Base-by-base conservation (phyloP, 805 yeast genomes). In the Candida awuae region DNA sequence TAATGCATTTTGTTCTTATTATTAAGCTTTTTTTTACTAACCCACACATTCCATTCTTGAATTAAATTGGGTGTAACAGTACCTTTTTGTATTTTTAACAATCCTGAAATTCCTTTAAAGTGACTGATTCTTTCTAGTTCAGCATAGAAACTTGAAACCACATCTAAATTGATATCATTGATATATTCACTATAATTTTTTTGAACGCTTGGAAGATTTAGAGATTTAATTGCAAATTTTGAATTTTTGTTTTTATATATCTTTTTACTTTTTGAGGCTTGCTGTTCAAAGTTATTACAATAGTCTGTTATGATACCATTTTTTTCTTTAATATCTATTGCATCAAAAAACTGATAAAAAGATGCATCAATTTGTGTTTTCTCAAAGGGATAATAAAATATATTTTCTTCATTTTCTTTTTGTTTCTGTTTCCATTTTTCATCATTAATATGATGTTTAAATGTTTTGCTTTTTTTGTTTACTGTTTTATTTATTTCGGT, bases 41-140 rank as follows among this genome's bases (percentile, higher is more conserved):
- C 19, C 46, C 46, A 43, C 10, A 43, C 18, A 8, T 43, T 43
- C 46, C 46, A 43, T 14, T 18, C 12, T 10, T 34, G 35, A 10
- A 13, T 13, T 8, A 41, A 40, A 16, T 39, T 28, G 2, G 20
- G 13, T 22, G 13, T 2, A 14, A 14, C n/a, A 2, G 19, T 29
- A 6, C 21, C 18, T 23, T 21, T 20, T 15, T 30, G 35, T 13
- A 34, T 29, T 29, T 34, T 9, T 17, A 12, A 9, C 29, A 33
- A 14, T 23, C 31, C n/a, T 5, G 10, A 25, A 4, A 14, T 12
- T 10, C 28, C 28, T 5, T 25, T 25, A 25, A 25, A 25, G n/a
- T 25, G 28, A 25, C n/a, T 25, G 10, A 25, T 12, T 25, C n/a
- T 13, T 12, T 25, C n/a, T 13, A 25, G 28, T 5, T 25, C 28